Evolutionary conservation across 495 filamentous ascomycete species (phyloP), one percentile per base, ranked within the genome.

Genomic region (Glonium stellatum): DNA sequence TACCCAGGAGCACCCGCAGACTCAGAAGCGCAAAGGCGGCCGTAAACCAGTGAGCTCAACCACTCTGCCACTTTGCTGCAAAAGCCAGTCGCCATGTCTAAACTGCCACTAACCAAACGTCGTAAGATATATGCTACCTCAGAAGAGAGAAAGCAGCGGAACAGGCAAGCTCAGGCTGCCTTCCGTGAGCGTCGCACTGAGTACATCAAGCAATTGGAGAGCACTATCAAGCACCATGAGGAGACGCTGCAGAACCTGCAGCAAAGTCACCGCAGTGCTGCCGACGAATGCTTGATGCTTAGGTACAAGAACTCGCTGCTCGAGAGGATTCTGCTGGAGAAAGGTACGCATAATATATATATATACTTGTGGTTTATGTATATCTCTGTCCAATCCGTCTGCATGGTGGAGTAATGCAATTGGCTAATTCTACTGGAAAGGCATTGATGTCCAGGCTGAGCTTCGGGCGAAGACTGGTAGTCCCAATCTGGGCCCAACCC

Each of bases 191-290:
- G 93, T 61, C 85, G 93, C 62, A 97, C 95, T 27, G 93, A 98
- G 77, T 98, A 98, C 72, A 98, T 98, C 78, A 97, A 97, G 76
- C 95, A 98, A 73, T 82, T 98, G 11, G 93, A 98, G 74, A 89
- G 89, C 55, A 96, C 91, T 57, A 97, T 98, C 73, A 95, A 95
- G 71, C 91, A 90, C 63, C 93, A 97, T 78, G 93, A 98, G 74
- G 90, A 96, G 62, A 87, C 87, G 62, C 78, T 98, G 41, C 87
- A 92, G 63, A 92, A 83, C 64, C 79, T 97, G 58, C 95, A 97
- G 73, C 88, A 93, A 67, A 95, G 89, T 53, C 93, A 97, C 70
- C 88, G 95, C 55, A 89, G 83, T 66, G 95, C 93, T 49, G 93
- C 95, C 34, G 95, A 98, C 70, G 93, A 97, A 72, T 97, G 95